Evolutionary conservation across 169 alveolate species (phyloP).

Genomic region (Eimeria brunetti): DNA sequence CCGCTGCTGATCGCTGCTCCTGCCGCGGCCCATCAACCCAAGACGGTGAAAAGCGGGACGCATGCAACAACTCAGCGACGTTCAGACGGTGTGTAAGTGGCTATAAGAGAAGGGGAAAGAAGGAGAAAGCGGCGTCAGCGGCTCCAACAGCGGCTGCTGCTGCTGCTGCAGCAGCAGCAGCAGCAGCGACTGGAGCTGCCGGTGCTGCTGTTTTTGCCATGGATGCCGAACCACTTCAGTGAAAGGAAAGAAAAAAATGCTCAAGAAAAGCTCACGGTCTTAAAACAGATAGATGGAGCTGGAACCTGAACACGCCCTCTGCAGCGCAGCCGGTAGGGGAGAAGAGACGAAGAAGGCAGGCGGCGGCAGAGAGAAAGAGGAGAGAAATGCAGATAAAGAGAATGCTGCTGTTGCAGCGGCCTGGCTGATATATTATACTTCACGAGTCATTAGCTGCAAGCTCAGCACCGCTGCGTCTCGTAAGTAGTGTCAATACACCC

Average conservation of each 20-base stretch:
- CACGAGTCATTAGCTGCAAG: not conserved
- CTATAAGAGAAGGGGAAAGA: not conserved
- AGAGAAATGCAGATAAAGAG: not conserved
- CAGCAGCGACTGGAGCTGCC: not conserved
- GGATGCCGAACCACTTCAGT: not conserved
- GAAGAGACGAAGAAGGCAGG: not conserved
- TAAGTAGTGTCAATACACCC: slow-evolving; percentile 8
- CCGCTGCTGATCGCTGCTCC: slow-evolving; percentile 4
- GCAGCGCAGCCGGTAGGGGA: not conserved
- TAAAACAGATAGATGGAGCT: not conserved
- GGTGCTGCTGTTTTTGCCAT: not conserved
- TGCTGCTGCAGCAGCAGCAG: slow-evolving; percentile 11
- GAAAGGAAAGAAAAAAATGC: not conserved
- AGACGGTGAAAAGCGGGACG: not conserved
- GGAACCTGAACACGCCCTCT: not conserved
- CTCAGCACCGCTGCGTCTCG: slow-evolving; percentile 25
- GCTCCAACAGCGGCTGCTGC: not conserved
- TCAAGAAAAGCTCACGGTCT: slow-evolving; percentile 4
- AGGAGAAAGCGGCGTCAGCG: not conserved
- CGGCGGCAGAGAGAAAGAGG: not conserved
- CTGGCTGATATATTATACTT: not conserved
- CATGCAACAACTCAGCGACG: slow-evolving; percentile 24
- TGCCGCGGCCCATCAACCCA: not conserved
- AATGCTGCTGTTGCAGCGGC: not conserved
- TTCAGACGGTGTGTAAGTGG: not conserved